Conservation (phyloP, 2,329 filamentous ascomycete species). For the Anisogramma anomala region DNA sequence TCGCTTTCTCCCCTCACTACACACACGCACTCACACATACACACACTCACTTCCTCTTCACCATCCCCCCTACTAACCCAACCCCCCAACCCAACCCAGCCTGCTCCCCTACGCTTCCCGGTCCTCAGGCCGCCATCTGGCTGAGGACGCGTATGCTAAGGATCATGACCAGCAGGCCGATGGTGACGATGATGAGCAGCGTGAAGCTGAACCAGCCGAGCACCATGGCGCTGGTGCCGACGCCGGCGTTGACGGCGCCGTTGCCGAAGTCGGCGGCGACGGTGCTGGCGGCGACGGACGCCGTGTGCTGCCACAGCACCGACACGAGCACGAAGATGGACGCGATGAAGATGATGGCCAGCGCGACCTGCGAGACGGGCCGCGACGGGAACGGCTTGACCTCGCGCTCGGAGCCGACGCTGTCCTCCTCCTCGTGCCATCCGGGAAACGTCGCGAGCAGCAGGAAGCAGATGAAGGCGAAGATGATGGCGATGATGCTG, state of each 20-base stretch:
- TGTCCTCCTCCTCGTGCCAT: slow-evolving; percentile 87
- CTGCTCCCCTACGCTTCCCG: not conserved
- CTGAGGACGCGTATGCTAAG: slow-evolving; percentile 76
- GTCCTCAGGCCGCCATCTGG: slow-evolving; percentile 35
- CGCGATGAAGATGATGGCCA: slow-evolving; percentile 80
- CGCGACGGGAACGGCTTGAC: slow-evolving; percentile 90
- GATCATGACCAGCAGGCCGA: slow-evolving; percentile 92
- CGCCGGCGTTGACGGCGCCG: slow-evolving; percentile 73
- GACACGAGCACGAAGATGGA: slow-evolving; percentile 64
- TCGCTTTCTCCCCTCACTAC: too few relatives aligned
- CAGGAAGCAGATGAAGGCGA: slow-evolving; percentile 91
- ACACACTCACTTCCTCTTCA: not conserved
- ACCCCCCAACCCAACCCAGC: too few relatives aligned
- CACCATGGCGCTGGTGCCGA: slow-evolving; percentile 92
- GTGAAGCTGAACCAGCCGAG: slow-evolving; percentile 96
- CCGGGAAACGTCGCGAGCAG: slow-evolving; percentile 93
- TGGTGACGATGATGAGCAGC: slow-evolving; percentile 86
- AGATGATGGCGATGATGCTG: slow-evolving; percentile 93
- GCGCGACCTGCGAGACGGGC: slow-evolving; percentile 80
- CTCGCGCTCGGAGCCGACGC: slow-evolving; percentile 70
- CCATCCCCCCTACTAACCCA: not conserved
- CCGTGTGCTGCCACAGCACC: slow-evolving; percentile 84
- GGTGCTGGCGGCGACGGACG: slow-evolving; percentile 86
- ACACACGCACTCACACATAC: too few relatives aligned
- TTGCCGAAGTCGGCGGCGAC: slow-evolving; percentile 90